Evolutionary conservation across 805 yeast species (phyloP).

Genomic region (Lipomyces spencermartinsiae): DNA sequence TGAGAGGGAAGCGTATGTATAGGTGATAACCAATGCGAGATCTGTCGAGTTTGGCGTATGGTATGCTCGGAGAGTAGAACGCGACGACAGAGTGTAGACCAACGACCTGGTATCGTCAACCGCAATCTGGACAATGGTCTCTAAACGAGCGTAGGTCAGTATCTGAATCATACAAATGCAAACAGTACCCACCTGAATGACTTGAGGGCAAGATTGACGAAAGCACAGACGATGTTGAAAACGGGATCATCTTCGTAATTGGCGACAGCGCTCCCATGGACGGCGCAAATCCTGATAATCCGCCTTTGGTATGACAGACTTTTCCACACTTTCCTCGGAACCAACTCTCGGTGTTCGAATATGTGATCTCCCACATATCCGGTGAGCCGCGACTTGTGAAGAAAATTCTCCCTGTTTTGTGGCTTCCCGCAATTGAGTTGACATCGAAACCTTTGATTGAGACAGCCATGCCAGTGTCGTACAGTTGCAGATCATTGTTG

Average conservation of each 20-base stretch:
- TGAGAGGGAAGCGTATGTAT: slow-evolving; percentile 42
- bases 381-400: slow-evolving; percentile 80
- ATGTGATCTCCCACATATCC: slow-evolving; percentile 86
- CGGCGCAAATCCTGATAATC: slow-evolving; percentile 60
- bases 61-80: slow-evolving; percentile 82
- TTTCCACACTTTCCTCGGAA: slow-evolving; percentile 82
- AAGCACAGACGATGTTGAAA: slow-evolving; percentile 9
- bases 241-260: slow-evolving; percentile 29
- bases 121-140: slow-evolving; percentile 65
- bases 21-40: slow-evolving; percentile 47
- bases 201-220: slow-evolving; percentile 20
- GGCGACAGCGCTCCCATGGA: slow-evolving; percentile 36
- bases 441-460: slow-evolving; percentile 77
- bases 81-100: slow-evolving; percentile 80
- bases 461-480: slow-evolving; percentile 81
- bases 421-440: slow-evolving; percentile 63
- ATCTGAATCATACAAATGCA: slow-evolving; percentile 36
- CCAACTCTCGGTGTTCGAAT: slow-evolving; percentile 84
- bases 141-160: slow-evolving; percentile 49
- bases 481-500: slow-evolving; percentile 63
- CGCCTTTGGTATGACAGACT: slow-evolving; percentile 78
- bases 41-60: slow-evolving; percentile 54
- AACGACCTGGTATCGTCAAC: slow-evolving; percentile 80
- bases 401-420: slow-evolving; percentile 76
- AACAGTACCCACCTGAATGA: slow-evolving; percentile 44